Evolutionary conservation across 768 basidiomycete genomes (phyloP), one percentile per base, ranked within the genome.

Genomic region (Kwoniella dejecticola): DNA sequence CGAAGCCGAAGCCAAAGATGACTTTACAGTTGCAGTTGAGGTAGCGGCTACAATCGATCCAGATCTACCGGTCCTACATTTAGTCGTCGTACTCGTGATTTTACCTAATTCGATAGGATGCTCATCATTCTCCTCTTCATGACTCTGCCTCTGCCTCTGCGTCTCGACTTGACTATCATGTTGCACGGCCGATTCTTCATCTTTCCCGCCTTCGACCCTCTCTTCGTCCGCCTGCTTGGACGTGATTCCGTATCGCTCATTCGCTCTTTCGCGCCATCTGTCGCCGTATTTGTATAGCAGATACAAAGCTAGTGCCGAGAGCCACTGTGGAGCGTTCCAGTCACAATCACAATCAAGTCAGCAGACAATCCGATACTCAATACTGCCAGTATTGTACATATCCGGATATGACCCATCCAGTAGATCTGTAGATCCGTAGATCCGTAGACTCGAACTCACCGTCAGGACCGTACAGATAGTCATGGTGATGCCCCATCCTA

Each of bases 401-500:
- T n/a, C n/a, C n/a, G n/a, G n/a, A n/a, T n/a, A n/a, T n/a, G n/a
- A n/a, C n/a, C n/a, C n/a, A n/a, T n/a, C n/a, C n/a, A n/a, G n/a
- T n/a, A n/a, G n/a, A n/a, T n/a, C n/a, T n/a, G n/a, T n/a, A n/a
- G 47, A 33, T 8, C 17, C 36, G 36, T 8, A 38, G 36, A 38
- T 38, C 8, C 36, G 36, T 38, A 38, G 36, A 38, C 36, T n/a
- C n/a, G n/a, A n/a, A 62, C 73, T 57, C 31, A 75, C 71, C n/a
- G 54, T 57, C 2, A 79, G 26, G 23, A 57, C 52, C 0, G 73
- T 72, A 3, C 75, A 64, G 24, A 78, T 57, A 6, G 79, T 79
- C 66, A 77, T 71, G 8, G 79, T 77, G 65, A 64, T 69, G 15
- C 79, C 80, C 52, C 79, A 77, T 27, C 78, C 79, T 29, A 81